Evolutionary conservation across 345 rosid species (phyloP).

Genomic region (Capsella bursapastoris): DNA sequence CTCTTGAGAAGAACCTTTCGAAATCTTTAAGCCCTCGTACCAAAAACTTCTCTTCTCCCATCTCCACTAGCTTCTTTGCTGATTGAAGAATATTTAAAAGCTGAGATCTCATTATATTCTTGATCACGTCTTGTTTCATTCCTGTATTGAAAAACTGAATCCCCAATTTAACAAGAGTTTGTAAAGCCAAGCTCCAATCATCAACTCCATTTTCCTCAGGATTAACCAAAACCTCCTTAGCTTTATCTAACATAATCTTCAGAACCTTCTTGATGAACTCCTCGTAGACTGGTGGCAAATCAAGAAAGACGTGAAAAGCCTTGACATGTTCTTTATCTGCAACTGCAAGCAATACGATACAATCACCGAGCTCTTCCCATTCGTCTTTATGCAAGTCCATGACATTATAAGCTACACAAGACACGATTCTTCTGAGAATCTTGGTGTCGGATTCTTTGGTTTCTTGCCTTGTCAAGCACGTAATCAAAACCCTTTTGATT

Average conservation of each 20-base stretch:
- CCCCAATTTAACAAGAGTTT: not conserved
- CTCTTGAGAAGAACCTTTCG: not conserved
- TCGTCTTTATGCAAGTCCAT: not conserved
- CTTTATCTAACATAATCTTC: not conserved
- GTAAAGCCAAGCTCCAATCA: conserved; percentile 26
- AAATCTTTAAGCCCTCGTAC: not conserved
- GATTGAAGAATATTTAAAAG: too few species aligned
- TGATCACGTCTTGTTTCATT: too few species aligned
- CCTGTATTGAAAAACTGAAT: not conserved
- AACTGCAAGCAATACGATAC: not conserved
- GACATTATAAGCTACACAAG: not conserved
- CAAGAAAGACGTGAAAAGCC: not conserved
- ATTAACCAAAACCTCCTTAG: not conserved
- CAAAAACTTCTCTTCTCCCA: not conserved
- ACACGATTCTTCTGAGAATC: conserved; percentile 5
- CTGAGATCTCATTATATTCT: too few species aligned
- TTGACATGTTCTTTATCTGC: not conserved
- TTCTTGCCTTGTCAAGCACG: conserved; percentile 6
- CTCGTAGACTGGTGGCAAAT: not conserved
- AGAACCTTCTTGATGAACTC: not conserved
- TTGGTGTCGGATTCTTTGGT: not conserved
- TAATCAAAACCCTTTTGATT: conserved; percentile 8
- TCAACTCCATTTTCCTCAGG: not conserved
- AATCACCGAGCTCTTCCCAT: conserved; percentile 23
- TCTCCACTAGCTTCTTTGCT: not conserved